Base-by-base conservation (phyloP, 768 basidiomycete species). In the Rhodosporidiobolus sp. region DNA sequence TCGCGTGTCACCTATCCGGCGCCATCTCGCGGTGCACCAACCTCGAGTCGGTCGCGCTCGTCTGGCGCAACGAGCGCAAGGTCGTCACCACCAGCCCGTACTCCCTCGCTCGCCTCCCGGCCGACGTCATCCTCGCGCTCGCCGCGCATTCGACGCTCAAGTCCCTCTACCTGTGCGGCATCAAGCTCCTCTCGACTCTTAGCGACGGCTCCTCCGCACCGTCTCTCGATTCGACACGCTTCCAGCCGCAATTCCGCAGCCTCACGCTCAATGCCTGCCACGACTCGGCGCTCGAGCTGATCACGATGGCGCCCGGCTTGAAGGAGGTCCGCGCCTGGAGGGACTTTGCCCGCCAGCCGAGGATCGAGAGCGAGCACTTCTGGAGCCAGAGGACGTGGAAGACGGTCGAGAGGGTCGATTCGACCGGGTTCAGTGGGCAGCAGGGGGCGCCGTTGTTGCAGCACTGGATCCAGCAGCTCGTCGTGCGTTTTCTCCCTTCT, bases 141-240 rank as follows among this genome's bases (percentile, higher is more conserved):
- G n/a, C 60, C 1, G 14, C 32, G 17, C 53, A 30, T 46, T 32
- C 60, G 10, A 19, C 53, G 0, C 60, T 69, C 46, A 53, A 45
- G 32, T 54, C 56, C 43, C 59, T 63, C 26, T 69, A 62, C 67
- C 53, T 69, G 19, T 61, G 59, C 67, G 67, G 67, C 19, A 30
- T 61, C 30, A 49, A 65, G 34, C 12, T 65, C 54, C n/a, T 11
- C 34, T 4, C 11, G 50, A 14, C 28, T 5, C 16, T 32, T 28
- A 19, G 3, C 17, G 55, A 43, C 19, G 46, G 30, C 30, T 17
- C 28, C 7, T 7, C 38, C 38, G 7, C 14, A 7, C 32, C 6
- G 4, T 4, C 54, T 30, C 22, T 38, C 35, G 17, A 63, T 26
- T 28, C 35, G 34, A 26, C 26, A 46, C 43, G 30, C 0, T n/a